phyloP scores from a whole-genome alignment of 1,284 basidiomycete species.

The Tylopilus orsonianus region DNA sequence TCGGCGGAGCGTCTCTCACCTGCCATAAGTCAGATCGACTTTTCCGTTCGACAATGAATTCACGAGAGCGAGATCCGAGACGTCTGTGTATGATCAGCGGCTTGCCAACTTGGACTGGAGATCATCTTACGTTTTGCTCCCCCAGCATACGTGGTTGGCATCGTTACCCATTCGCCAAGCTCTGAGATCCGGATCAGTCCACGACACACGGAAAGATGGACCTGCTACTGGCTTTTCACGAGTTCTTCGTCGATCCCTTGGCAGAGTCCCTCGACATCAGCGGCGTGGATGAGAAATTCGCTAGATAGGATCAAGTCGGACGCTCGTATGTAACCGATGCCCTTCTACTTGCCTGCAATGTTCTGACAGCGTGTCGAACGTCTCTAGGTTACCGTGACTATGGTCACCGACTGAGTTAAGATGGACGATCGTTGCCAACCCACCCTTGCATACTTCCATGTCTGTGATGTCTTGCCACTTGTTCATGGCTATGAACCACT shows the following conservation, averaged over 20 bases:
- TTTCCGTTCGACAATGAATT: conserved; percentile 78
- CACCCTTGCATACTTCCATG: conserved; percentile 86
- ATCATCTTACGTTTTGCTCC: conserved; percentile 76
- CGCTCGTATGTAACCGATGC: not conserved
- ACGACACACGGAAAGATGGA: not conserved
- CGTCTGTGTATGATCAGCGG: conserved; percentile 47
- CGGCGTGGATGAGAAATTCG: conserved; percentile 95
- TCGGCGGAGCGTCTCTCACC: conserved; percentile 47
- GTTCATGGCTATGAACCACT: conserved; percentile 98
- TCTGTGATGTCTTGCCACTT: conserved; percentile 98
- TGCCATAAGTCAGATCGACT: conserved; percentile 96
- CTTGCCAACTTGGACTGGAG: not conserved
- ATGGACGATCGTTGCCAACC: not conserved
- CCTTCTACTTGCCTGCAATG: conserved; percentile 66
- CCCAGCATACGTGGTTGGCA: conserved; percentile 96
- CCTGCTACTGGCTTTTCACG: conserved; percentile 65
- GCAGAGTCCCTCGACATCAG: conserved; percentile 97
- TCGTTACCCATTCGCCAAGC: conserved; percentile 88
- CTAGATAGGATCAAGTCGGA: conserved; percentile 46
- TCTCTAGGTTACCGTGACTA: conserved; percentile 52
- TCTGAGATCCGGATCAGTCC: conserved; percentile 44
- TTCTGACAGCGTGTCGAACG: conserved; percentile 66
- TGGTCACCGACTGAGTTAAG: conserved; percentile 3
- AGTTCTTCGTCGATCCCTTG: conserved; percentile 94
- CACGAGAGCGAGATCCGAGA: conserved; percentile 85